phyloP scores from a whole-genome alignment of 1,284 basidiomycete genomes.

The Hymenochaete sp. region DNA sequence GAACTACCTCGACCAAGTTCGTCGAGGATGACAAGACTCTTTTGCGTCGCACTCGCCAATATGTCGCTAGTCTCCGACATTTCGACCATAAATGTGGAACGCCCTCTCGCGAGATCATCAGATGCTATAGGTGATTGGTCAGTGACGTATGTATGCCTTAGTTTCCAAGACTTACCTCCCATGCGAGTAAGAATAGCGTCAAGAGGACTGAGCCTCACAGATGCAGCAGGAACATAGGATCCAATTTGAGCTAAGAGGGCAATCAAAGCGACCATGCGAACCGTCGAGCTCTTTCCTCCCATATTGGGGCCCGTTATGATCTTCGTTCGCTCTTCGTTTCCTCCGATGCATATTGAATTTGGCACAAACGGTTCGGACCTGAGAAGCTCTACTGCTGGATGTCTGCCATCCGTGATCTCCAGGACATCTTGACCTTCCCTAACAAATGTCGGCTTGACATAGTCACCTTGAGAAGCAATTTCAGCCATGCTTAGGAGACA shows the following conservation, averaged over 20 bases:
- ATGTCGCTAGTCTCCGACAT: conserved; percentile 92
- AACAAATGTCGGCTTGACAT: conserved; percentile 58
- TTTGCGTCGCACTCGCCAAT: conserved; percentile 59
- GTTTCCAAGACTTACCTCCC: conserved; percentile 47
- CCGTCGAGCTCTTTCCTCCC: conserved; percentile 75
- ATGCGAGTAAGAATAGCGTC: conserved; percentile 84
- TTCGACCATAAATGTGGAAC: conserved; percentile 95
- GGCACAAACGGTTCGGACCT: conserved; percentile 75
- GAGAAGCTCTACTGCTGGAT: conserved; percentile 77
- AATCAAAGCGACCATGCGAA: conserved; percentile 68
- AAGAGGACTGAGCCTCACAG: conserved; percentile 65
- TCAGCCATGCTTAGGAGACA: conserved; percentile 66
- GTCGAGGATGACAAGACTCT: conserved; percentile 80
- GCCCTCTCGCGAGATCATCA: conserved; percentile 77
- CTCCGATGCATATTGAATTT: conserved; percentile 55
- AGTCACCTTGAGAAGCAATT: conserved; percentile 66
- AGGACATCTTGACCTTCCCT: conserved; percentile 40
- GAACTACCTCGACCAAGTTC: conserved; percentile 80
- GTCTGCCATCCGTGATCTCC: conserved; percentile 65
- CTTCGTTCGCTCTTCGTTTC: conserved; percentile 47
- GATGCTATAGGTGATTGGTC: conserved; percentile 43
- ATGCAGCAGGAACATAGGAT: conserved; percentile 68
- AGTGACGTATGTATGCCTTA: neutral
- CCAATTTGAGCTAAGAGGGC: conserved; percentile 51
- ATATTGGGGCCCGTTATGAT: conserved; percentile 82